Base-by-base conservation (phyloP, 495 filamentous ascomycete genomes). In the Pseudomonodictys pantanalensis region DNA sequence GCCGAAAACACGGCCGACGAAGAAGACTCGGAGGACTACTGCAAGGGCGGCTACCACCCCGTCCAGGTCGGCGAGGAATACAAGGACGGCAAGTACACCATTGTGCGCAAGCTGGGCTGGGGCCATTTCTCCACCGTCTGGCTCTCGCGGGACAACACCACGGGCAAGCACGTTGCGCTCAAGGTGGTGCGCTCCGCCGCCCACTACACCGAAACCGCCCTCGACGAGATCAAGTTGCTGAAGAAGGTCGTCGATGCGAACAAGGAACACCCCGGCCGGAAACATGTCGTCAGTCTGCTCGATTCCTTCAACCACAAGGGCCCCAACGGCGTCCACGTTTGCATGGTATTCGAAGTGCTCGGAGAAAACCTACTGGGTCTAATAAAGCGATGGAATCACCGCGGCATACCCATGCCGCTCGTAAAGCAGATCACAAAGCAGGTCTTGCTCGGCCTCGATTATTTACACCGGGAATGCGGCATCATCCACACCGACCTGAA, bases 391-490 rank as follows among this genome's bases (percentile, higher is more conserved):
- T 98, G 93, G 89, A 97, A 97, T 65, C 93, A 98, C 71, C 81
- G 93, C 28, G 93, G 93, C 25, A 97, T 98, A 49, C 93, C 93
- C 26, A 95, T 95, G 86, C 81, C 87, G 18, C 80, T 98, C 28
- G 93, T 98, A 62, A 96, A 95, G 76, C 93, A 98, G 73, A 98
- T 98, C 73, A 92, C 95, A 2, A 98, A 98, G 73, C 93, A 98
- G 73, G 93, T 98, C 12, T 80, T 98, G 52, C 80, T 98, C 43
- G 93, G 93, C 3, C 78, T 98, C 44, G 93, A 98, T 68, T 97
- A 98, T 71, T 80, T 98, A 20, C 93, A 98, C 66, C 85, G 93
- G 46, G 93, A 98, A 75, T 98, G 93, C 77, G 95, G 95, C 60
- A 98, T 98, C 73, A 97, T 98, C 64, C 93, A 98, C 74, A 98